Evolutionary conservation across 179 eudicot species (phyloP), one percentile per base, ranked within the genome.

Genomic region (Kewa caespitosa): DNA sequence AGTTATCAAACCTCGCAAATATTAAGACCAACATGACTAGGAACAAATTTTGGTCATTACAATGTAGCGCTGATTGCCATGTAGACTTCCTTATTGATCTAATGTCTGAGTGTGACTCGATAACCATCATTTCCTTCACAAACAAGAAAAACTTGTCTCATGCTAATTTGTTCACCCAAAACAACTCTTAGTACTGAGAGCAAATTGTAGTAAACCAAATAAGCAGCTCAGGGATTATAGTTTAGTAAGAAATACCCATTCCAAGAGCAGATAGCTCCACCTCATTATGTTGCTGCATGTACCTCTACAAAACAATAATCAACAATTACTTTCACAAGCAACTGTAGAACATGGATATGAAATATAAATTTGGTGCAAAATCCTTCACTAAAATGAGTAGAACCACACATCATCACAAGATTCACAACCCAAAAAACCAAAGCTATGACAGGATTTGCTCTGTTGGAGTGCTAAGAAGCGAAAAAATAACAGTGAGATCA

Each of bases 221-320:
- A 75, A 38, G 27, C 28, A 27, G 63, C 38, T 20, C n/a, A 73
- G 69, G 11, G 10, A 34, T 18, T 8, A 33, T 6, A 37, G 30
- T 43, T 14, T 38, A 60, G 33, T 36, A 38, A 70, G 66, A 33
- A 33, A 46, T 89, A 89, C 90, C 90, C 92, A 89, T 89, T 65
- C 92, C 92, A 76, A 89, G 86, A 52, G 90, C 92, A 50, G 89
- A 89, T 70, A 89, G 92, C 86, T 89, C 90, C 79, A 87, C 88
- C 74, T 87, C 92, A 63, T 76, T 83, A 73, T 85, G 79, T 33
- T 89, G 92, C 73, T 89, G 90, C 86, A 87, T 84, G 81, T 87
- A 89, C 82, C 87, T 84, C 92, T 89, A 69, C 82, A 81, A 83
- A 72, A 48, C 25, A 50, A 72, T 43, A 2, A 62, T 8, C 13